These are phyloP conservation scores for Chalciporus chontae DNA, from an alignment of 768 basidiomycete genomes.

Conservation along the genomic window DNA sequence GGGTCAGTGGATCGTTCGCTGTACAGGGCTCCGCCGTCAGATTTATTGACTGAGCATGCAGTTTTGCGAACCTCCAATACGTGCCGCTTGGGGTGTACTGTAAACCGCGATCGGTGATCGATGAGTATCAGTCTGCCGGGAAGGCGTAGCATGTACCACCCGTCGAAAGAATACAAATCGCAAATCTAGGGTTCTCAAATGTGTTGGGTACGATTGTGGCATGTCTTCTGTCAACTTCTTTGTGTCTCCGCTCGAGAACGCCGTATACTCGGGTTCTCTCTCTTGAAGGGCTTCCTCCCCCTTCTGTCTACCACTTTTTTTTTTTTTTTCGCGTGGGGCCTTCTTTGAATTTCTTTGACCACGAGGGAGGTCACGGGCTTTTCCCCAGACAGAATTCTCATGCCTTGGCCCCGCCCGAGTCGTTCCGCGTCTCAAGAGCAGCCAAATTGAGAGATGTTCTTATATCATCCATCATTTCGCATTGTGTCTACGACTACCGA, in stretches of 20 bases:
- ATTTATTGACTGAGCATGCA: conserved; percentile 11
- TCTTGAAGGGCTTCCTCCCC: neutral
- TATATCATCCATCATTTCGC: neutral
- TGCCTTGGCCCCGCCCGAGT: neutral
- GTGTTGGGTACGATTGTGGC: neutral
- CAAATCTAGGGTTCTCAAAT: conserved; percentile 6
- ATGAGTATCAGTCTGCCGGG: conserved; percentile 39
- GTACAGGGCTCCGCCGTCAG: neutral
- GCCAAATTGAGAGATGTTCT: neutral
- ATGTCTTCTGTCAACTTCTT: neutral
- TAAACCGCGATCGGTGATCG: conserved; percentile 45
- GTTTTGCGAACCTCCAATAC: conserved; percentile 34
- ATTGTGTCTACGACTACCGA: neutral
- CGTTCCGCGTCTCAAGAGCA: neutral
- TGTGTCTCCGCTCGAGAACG: neutral
- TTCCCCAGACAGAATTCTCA: neutral
- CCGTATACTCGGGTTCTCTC: conserved; percentile 5
- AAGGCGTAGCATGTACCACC: neutral
- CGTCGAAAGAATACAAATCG: neutral
- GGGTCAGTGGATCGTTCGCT: conserved; percentile 33
- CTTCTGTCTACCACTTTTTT: neutral
- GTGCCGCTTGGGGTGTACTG: conserved; percentile 38
- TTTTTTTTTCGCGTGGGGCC: neutral
- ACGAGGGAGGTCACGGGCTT: neutral
- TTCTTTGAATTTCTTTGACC: neutral